phyloP scores from a whole-genome alignment of 2,329 filamentous ascomycete species.

The Trematosphaeria pertusa region DNA sequence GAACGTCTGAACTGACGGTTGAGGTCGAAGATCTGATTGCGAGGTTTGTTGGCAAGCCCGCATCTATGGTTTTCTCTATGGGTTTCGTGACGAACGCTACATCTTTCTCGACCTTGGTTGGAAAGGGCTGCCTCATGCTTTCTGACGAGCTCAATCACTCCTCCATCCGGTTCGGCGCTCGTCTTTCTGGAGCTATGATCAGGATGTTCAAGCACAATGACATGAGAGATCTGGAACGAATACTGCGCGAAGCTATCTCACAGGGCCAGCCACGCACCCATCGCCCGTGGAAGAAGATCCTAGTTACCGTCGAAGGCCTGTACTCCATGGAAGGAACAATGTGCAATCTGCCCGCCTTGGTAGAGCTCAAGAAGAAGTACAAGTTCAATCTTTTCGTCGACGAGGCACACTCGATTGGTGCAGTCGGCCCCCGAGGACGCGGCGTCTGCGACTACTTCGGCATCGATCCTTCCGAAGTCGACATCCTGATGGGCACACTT shows the following conservation, averaged over 20 bases:
- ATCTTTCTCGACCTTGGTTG: slow-evolving; percentile 88
- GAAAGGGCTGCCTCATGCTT: slow-evolving; percentile 91
- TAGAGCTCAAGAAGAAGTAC: slow-evolving; percentile 91
- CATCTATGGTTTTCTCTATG: slow-evolving; percentile 98
- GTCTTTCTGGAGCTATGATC: slow-evolving; percentile 93
- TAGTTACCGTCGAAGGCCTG: slow-evolving; percentile 93
- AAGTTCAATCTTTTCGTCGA: slow-evolving; percentile 97
- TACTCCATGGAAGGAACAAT: slow-evolving; percentile 99
- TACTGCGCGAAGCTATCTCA: slow-evolving; percentile 89
- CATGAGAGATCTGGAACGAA: slow-evolving; percentile 83
- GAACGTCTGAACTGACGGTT: slow-evolving; percentile 83
- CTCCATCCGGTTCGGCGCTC: slow-evolving; percentile 93
- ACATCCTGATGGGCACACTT: slow-evolving; percentile 97
- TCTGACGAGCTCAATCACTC: slow-evolving; percentile 98
- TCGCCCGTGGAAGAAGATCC: slow-evolving; percentile 98
- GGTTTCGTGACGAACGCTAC: slow-evolving; percentile 96
- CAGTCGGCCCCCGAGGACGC: slow-evolving; percentile 83
- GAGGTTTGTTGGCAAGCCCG: slow-evolving; percentile 90
- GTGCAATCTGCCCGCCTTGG: slow-evolving; percentile 91
- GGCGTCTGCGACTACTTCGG: slow-evolving; percentile 98
- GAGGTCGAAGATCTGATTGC: slow-evolving; percentile 93
- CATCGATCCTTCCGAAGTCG: slow-evolving; percentile 84
- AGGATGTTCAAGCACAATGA: slow-evolving; percentile 98
- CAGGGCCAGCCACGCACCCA: slow-evolving; percentile 98
- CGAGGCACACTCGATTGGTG: slow-evolving; percentile 95